phyloP scores from a whole-genome alignment of 768 basidiomycete genomes.

The Amylocystis lapponica region DNA sequence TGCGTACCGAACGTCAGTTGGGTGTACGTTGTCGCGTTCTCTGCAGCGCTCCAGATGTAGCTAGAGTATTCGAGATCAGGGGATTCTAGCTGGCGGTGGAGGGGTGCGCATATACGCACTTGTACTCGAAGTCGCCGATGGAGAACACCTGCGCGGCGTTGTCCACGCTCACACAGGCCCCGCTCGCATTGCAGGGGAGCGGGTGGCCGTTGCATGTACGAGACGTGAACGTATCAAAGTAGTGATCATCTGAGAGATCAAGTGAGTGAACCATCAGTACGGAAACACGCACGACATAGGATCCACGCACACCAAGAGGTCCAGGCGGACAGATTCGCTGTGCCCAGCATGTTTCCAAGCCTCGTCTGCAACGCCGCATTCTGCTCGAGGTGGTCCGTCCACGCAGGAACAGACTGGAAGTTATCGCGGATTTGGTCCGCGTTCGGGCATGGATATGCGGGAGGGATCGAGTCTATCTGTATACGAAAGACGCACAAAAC shows the following conservation, averaged over 20 bases:
- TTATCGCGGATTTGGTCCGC: conserved; percentile 34
- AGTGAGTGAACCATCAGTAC: background rate
- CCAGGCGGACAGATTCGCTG: conserved; percentile 35
- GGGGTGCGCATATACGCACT: conserved; percentile 21
- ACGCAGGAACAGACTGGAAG: conserved; percentile 39
- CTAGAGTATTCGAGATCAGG: conserved; percentile 24
- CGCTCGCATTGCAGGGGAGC: conserved; percentile 39
- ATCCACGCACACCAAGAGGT: conserved; percentile 39
- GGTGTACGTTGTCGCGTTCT: conserved; percentile 37
- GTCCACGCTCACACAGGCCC: conserved; percentile 34
- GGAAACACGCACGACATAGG: background rate
- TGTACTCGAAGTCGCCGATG: conserved; percentile 36
- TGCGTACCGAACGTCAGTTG: conserved; percentile 38
- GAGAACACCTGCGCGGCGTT: conserved; percentile 31
- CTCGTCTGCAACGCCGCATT: conserved; percentile 32
- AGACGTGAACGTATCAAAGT: conserved; percentile 47
- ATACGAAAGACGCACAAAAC: background rate
- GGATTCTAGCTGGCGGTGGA: background rate
- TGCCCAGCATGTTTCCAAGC: conserved; percentile 36
- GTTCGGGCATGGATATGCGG: conserved; percentile 38
- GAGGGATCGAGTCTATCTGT: conserved; percentile 44
- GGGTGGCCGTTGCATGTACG: conserved; percentile 40
- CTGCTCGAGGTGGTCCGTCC: conserved; percentile 38
- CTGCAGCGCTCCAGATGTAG: conserved; percentile 45
- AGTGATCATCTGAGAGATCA: conserved; percentile 37